Conservation (phyloP, 805 yeast genomes). For the Tetrapisispora namnaoensis region DNA sequence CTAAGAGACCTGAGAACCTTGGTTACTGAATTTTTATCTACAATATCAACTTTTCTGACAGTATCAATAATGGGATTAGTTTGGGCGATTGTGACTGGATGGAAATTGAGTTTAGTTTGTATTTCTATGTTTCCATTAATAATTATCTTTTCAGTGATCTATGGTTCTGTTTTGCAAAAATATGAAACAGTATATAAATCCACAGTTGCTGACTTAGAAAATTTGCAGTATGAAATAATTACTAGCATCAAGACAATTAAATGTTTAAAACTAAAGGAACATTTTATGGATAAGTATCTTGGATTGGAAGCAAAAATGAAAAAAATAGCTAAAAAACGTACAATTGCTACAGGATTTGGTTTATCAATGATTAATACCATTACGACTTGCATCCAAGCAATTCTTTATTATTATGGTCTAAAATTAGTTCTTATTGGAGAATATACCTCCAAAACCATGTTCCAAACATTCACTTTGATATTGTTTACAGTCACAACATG, state of each 20-base stretch:
- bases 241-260: conserved; percentile 54
- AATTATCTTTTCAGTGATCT: conserved; percentile 39
- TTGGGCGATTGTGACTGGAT: conserved; percentile 75
- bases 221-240: conserved; percentile 41
- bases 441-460: conserved; percentile 46
- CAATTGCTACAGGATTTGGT: conserved; percentile 58
- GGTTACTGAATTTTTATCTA: conserved; percentile 51
- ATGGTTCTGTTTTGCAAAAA: conserved; percentile 40
- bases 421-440: conserved; percentile 48
- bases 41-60: conserved; percentile 42
- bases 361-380: conserved; percentile 47
- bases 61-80: conserved; percentile 51
- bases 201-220: conserved; percentile 45
- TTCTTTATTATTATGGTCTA: conserved; percentile 74
- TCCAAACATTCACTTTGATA: conserved; percentile 63
- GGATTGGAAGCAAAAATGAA: conserved; percentile 26
- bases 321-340: conserved; percentile 40
- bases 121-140: conserved; percentile 64
- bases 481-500: conserved; percentile 65
- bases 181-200: conserved; percentile 55
- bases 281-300: conserved; percentile 36
- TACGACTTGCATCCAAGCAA: conserved; percentile 53
- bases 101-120: conserved; percentile 83
- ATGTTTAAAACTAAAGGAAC: conserved; percentile 40
- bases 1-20: conserved; percentile 63